Conservation (phyloP, 148 eudicot genomes). For the Vaccinium vitisidaea region DNA sequence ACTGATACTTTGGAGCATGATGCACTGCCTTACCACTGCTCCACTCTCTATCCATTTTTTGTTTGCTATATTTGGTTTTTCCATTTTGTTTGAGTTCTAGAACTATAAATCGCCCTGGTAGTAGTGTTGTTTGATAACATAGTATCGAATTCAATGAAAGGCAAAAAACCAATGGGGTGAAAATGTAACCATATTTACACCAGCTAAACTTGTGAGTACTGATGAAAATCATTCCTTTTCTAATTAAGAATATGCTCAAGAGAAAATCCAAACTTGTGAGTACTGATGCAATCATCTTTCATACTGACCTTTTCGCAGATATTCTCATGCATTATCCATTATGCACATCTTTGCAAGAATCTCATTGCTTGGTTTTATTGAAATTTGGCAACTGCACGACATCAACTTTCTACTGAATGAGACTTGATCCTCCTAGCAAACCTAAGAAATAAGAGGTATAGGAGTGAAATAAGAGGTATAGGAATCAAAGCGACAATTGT, state of each 20-base stretch:
- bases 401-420: slow-evolving; percentile 20
- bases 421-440: slow-evolving; percentile 15
- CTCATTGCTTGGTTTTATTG: slow-evolving; percentile 28
- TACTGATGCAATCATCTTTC: slow-evolving; percentile 42
- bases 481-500: neutral
- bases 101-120: too few relatives aligned
- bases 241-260: slow-evolving; percentile 23
- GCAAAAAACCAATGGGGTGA: slow-evolving; percentile 30
- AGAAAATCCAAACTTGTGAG: slow-evolving; percentile 32
- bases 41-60: too few relatives aligned
- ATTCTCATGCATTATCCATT: slow-evolving; percentile 46
- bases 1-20: too few relatives aligned
- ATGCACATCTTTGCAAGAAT: slow-evolving; percentile 44
- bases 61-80: too few relatives aligned
- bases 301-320: slow-evolving; percentile 35
- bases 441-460: neutral
- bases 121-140: too few relatives aligned
- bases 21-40: too few relatives aligned
- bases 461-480: too few relatives aligned
- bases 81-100: too few relatives aligned
- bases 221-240: slow-evolving; percentile 23
- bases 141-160: neutral
- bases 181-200: neutral
- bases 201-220: slow-evolving; percentile 18
- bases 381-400: slow-evolving; percentile 28